phyloP scores from a whole-genome alignment of 805 yeast species.

The Wickerhamiella galacta region DNA sequence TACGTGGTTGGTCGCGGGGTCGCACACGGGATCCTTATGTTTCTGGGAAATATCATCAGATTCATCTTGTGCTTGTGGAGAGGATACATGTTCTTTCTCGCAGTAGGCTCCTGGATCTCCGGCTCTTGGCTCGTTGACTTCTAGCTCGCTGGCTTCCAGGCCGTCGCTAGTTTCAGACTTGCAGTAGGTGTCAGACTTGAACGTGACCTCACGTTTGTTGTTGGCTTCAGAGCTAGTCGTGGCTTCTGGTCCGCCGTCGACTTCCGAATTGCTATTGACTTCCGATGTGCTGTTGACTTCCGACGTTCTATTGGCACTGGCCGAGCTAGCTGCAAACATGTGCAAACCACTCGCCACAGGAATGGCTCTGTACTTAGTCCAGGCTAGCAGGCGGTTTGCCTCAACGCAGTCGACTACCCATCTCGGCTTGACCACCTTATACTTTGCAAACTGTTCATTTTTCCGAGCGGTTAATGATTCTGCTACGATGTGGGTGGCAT shows the following conservation, averaged over 20 bases:
- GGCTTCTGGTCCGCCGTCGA: too few species aligned
- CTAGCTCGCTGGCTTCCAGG: too few species aligned
- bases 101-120: neutral
- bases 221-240: too few species aligned
- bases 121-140: neutral
- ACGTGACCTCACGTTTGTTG: too few species aligned
- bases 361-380: slow-evolving; percentile 49
- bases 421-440: slow-evolving; percentile 60
- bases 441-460: slow-evolving; percentile 42
- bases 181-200: too few species aligned
- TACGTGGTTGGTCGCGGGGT: too few species aligned
- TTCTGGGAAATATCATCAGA: too few species aligned
- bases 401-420: slow-evolving; percentile 64
- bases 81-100: too few species aligned
- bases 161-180: too few species aligned
- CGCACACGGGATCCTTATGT: too few species aligned
- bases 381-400: slow-evolving; percentile 33
- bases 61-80: too few species aligned
- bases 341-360: slow-evolving; percentile 8
- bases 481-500: slow-evolving; percentile 75
- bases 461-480: slow-evolving; percentile 65
- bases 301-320: neutral
- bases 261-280: too few species aligned
- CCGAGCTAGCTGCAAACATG: neutral
- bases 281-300: neutral